Evolutionary conservation across 2,329 filamentous ascomycete species (phyloP).

Genomic region (Phoma sp.): DNA sequence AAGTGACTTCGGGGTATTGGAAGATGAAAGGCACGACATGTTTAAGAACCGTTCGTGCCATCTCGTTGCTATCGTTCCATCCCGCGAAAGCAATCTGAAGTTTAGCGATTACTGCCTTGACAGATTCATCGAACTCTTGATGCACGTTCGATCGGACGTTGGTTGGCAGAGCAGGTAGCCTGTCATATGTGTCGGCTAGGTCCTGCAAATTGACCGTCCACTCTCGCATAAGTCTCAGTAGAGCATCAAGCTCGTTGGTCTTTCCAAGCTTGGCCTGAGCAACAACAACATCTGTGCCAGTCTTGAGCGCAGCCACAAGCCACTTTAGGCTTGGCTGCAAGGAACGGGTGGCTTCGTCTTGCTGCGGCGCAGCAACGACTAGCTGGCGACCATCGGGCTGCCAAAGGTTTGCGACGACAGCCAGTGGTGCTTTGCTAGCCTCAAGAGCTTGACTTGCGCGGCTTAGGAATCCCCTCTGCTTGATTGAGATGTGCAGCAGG

Average conservation of each 20-base stretch:
- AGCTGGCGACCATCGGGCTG: slow-evolving; percentile 18
- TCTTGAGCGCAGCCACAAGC: slow-evolving; percentile 71
- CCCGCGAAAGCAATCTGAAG: slow-evolving; percentile 24
- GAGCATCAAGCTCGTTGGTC: slow-evolving; percentile 35
- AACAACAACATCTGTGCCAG: slow-evolving; percentile 66
- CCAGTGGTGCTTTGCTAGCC: slow-evolving; percentile 48
- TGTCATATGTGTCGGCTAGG: slow-evolving; percentile 24
- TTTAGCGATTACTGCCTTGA: slow-evolving; percentile 20
- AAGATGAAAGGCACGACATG: slow-evolving; percentile 72
- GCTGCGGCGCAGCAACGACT: slow-evolving; percentile 23
- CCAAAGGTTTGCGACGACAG: slow-evolving; percentile 41
- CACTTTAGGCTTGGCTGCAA: slow-evolving; percentile 55
- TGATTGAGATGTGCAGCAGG: slow-evolving; percentile 70
- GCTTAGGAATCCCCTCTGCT: slow-evolving; percentile 61
- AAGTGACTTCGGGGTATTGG: slow-evolving; percentile 10
- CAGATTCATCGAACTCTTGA: slow-evolving; percentile 17
- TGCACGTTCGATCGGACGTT: slow-evolving; percentile 35
- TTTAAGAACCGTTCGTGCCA: slow-evolving; percentile 51
- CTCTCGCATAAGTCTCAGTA: slow-evolving; percentile 34
- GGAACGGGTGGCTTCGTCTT: slow-evolving; percentile 15
- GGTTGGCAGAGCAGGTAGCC: slow-evolving; percentile 33
- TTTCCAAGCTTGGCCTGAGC: slow-evolving; percentile 71
- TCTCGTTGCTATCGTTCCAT: slow-evolving; percentile 32
- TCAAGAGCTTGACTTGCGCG: slow-evolving; percentile 40
- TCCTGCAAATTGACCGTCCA: slow-evolving; percentile 29